Conservation (phyloP, 1,139 yeast genomes). For the Kodamaea sp. region DNA sequence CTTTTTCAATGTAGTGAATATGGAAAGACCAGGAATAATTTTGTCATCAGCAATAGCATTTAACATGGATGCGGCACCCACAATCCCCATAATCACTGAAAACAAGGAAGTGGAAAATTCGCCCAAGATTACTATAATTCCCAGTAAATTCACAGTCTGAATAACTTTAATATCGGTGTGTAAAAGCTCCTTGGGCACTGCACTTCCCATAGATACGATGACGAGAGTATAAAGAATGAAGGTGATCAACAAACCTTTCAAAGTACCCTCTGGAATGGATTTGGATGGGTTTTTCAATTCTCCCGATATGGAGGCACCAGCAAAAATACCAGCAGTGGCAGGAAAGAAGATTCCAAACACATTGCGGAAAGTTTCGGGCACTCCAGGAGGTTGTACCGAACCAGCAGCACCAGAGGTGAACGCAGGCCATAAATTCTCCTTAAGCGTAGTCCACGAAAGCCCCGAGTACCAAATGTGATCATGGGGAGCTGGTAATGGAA, state of each 20-base stretch:
- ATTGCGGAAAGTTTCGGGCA: constrained; percentile 72
- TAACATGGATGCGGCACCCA: constrained; percentile 88
- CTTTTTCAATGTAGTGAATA: constrained; percentile 54
- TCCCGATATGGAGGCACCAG: constrained; percentile 99
- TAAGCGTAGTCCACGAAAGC: constrained; percentile 63
- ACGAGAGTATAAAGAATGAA: constrained; percentile 74
- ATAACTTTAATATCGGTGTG: constrained; percentile 79
- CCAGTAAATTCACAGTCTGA: constrained; percentile 74
- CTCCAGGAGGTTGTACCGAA: constrained; percentile 57
- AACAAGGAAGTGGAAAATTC: constrained; percentile 88
- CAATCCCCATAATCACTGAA: constrained; percentile 91
- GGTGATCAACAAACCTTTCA: constrained; percentile 76
- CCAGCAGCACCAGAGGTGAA: constrained; percentile 94
- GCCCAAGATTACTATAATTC: constrained; percentile 76
- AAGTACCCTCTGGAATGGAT: constrained; percentile 87
- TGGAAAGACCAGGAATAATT: constrained; percentile 72
- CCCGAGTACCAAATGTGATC: constrained; percentile 67
- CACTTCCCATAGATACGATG: constrained; percentile 72
- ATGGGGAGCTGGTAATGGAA: constrained; percentile 47
- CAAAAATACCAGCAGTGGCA: constrained; percentile 96
- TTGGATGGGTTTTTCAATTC: constrained; percentile 81
- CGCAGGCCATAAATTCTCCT: constrained; percentile 68
- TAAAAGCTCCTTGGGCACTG: constrained; percentile 77
- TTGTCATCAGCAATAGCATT: constrained; percentile 90
- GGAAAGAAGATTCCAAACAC: constrained; percentile 95